These are phyloP conservation scores for Termitomyces titanicus DNA, from an alignment of 768 basidiomycete genomes.

Conservation along the genomic window DNA sequence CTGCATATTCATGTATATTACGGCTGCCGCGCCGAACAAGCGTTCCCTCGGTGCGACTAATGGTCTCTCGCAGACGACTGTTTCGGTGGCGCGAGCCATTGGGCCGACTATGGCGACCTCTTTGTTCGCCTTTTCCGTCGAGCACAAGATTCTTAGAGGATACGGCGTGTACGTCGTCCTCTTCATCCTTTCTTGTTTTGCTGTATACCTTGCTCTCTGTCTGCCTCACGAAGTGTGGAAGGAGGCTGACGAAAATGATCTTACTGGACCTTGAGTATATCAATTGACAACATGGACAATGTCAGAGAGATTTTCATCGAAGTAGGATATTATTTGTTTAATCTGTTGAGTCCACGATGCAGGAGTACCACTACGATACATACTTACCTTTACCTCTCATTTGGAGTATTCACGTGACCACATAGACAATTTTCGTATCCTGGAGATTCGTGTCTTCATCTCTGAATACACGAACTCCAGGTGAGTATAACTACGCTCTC, in stretches of 20 bases:
- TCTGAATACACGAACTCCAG: no score
- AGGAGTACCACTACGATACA: no score
- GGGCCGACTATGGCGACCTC: slow-evolving; percentile 48
- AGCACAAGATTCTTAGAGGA: slow-evolving; percentile 40
- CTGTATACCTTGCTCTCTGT: slow-evolving; percentile 26
- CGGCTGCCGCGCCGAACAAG: slow-evolving; percentile 45
- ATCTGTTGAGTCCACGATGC: no score
- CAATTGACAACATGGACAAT: no score
- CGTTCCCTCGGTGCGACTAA: slow-evolving; percentile 48
- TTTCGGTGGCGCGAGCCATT: slow-evolving; percentile 42
- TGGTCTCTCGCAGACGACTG: slow-evolving; percentile 43
- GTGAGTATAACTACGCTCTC: no score
- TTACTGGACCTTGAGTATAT: no score
- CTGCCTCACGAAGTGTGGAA: slow-evolving; percentile 36
- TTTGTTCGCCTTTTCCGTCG: slow-evolving; percentile 47
- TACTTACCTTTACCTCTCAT: no score
- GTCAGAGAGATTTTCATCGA: no score
- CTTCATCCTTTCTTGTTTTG: slow-evolving; percentile 26
- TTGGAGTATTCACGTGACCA: no score
- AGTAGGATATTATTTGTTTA: no score
- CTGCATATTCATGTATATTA: slow-evolving; percentile 48
- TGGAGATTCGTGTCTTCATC: no score
- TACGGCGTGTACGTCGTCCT: slow-evolving; percentile 43
- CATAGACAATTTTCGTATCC: no score
- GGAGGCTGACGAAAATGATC: slow-evolving; percentile 13